phyloP scores from a whole-genome alignment of 768 basidiomycete genomes.

The Leccinum obscurum region DNA sequence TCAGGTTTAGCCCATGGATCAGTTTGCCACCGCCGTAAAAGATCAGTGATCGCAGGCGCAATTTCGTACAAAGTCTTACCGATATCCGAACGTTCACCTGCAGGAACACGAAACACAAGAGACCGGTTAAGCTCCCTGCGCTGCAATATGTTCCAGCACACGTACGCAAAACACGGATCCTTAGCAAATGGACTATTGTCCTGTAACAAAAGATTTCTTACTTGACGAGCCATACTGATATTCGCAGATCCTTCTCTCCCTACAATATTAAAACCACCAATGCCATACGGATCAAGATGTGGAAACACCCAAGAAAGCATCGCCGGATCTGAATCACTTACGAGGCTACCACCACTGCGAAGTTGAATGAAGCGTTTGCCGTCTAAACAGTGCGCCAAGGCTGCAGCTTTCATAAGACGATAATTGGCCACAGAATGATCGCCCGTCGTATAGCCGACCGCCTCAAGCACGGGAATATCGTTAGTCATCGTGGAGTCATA shows the following conservation, averaged over 20 bases:
- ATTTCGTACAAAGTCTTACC: too few relatives aligned
- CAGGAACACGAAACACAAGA: too few relatives aligned
- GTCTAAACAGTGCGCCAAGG: neutral
- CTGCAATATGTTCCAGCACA: too few relatives aligned
- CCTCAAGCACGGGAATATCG: neutral
- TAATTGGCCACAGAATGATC: neutral
- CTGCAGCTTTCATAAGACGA: neutral
- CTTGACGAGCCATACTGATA: neutral
- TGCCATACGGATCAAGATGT: neutral
- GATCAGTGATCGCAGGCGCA: too few relatives aligned
- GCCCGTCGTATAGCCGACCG: neutral
- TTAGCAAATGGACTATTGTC: too few relatives aligned
- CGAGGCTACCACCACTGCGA: neutral
- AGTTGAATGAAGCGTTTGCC: neutral
- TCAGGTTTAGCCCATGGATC: too few relatives aligned
- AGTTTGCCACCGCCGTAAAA: too few relatives aligned
- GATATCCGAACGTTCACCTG: too few relatives aligned
- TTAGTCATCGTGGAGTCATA: too few relatives aligned
- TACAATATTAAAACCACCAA: neutral
- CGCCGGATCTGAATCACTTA: neutral
- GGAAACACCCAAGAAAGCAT: neutral
- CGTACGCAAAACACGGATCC: too few relatives aligned
- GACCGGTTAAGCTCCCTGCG: too few relatives aligned
- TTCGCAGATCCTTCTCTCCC: neutral
- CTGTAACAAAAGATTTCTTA: neutral